Base-by-base conservation (phyloP, 2,329 filamentous ascomycete species). In the Diaporthe vaccinii region DNA sequence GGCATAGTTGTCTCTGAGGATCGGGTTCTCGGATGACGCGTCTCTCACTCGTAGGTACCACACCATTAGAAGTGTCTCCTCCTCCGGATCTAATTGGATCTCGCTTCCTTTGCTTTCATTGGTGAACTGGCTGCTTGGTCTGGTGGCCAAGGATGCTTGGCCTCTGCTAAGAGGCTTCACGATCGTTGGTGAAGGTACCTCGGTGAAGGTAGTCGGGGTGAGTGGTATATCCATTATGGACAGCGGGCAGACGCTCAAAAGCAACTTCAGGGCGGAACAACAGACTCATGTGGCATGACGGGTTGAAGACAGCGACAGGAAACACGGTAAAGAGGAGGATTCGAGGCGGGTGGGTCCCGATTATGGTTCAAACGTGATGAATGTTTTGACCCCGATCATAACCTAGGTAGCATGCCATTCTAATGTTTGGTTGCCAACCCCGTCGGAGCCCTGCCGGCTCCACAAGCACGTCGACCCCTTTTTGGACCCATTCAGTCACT, bases 1-100 rank as follows among this genome's bases (percentile, higher is more conserved):
- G 31, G 79, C 79, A 28, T 78, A 71, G 0, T 58, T 28, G 39
- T 80, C 79, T 36, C 73, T 74, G 14, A 79, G 74, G 3, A 79
- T 73, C 20, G 78, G 76, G 25, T 77, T 73, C 2, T 74, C 55
- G 7, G 73, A 59, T 9, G 57, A 22, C 1, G 65, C 55, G 41
- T 74, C 73, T 49, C 65, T 68, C 36, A 61, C 36, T n/a, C 73
- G 73, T 4, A 74, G 73, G 12, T 74, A 71, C 73, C 65, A 74
- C 22, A 71, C 44, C 39, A 71, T 28, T 5, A 74, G 25, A 15
- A 74, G 20, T 15, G 36, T 71, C 10, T 71, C 65, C 34, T 74
- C 73, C 15, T 71, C 73, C 5, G 73, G 53, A 25, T 69, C 73
- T 14, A 74, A 14, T 22, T 62, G 20, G 55, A 74, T 46, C 2